Evolutionary conservation across 1,284 basidiomycete species (phyloP), one percentile per base, ranked within the genome.

Genomic region (Boletus semigastroideus): DNA sequence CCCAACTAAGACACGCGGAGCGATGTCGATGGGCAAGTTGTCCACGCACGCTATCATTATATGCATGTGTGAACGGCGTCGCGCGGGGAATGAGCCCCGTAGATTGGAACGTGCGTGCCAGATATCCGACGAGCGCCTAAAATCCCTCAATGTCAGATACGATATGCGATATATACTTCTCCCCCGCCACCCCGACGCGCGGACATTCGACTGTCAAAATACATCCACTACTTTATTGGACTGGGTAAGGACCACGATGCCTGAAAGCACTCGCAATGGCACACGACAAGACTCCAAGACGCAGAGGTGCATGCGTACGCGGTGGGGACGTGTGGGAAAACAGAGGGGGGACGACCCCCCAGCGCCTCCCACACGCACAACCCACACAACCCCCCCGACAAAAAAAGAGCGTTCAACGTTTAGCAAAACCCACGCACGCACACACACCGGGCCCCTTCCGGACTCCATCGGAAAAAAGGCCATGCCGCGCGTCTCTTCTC

Each of bases 141-240:
- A 43, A 14, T 42, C 30, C 36, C 40, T 25, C 25, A 6, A 1
- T 25, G 25, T 30, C 46, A 38, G 25, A 31, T 25, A 44, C n/a
- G 17, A 30, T 42, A 30, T 40, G 28, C 48, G 42, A 65, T 45
- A 63, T 53, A 58, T 56, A 52, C 22, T 22, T 22, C 22, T 22
- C 22, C 22, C 22, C 22, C 22, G 5, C 22, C n/a, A n/a, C 38
- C 39, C 49, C 40, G 27, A 38, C 11, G 37, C 7, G 40, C 30
- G 13, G 33, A 27, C 42, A 49, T 37, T 31, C 7, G 42, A 45
- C 44, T 39, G 49, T 52, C 59, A 56, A 48, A 52, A 55, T 39
- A 58, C 51, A 56, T 45, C 25, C 51, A 48, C 58, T 50, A 60
- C 56, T 55, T 54, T 52, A 62, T 49, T 52, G 61, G 58, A 64